Evolutionary conservation across 1,284 basidiomycete genomes (phyloP), one percentile per base, ranked within the genome.

Genomic region (Ceratobasidium sp.): DNA sequence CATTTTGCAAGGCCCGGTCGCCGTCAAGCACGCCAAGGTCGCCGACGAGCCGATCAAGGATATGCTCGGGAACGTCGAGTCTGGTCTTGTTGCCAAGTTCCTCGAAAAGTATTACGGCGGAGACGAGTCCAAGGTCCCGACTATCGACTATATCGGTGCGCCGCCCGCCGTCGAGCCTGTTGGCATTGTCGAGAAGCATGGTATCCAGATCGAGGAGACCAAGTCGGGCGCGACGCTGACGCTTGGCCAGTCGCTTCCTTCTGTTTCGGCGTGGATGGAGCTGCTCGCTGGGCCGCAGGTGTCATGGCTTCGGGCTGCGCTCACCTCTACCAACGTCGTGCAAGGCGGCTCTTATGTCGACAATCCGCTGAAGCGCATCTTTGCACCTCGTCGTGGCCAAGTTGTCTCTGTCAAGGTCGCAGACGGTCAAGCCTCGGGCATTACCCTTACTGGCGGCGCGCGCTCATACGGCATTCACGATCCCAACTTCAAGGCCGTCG

Each of bases 1-100:
- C 84, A 98, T 99, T 82, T 90, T 99, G 68, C 97, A 98, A 86
- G 97, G 98, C 41, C 97, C 98, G 14, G 93, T 99, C 73, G 97
- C 97, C 1, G 96, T 91, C 80, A 96, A 94, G 85, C 92, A 96
- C 85, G 92, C 95, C 20, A 93, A 87, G 68, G 88, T 92, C 82
- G 97, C 96, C 85, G 95, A 99, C 82, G 96, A 98, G 85, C 96
- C 97, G 8, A 94, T 99, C 84, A 94, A 92, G 83, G 94, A 97
- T 64, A 88, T 99, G 81, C 90, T 99, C 70, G 96, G 95, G 77
- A 93, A 93, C 85, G 94, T 99, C 84, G 94, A 96, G 83, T 86
- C 89, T 41, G 87, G 88, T 41, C 93, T 99, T 73, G 90, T 95
- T 78, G 85, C 92, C 82, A 93, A 92, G 82, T 89, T 99, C 69